Conservation (phyloP, 257 asterid genomes). For the Salvia rosmarinus region DNA sequence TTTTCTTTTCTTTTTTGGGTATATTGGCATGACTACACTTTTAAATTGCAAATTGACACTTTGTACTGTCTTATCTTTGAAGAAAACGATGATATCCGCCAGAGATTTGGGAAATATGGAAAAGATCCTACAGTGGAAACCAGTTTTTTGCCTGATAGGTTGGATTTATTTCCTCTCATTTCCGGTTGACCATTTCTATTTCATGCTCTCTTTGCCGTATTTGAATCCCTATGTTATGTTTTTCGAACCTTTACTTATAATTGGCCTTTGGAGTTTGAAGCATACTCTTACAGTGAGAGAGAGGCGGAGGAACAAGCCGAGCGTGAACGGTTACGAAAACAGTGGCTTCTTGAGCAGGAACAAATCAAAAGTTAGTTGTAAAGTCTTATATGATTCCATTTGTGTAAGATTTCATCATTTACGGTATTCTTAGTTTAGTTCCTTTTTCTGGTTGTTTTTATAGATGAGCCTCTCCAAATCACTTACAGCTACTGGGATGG, state of each 20-base stretch:
- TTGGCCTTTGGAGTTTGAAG: conserved; percentile 77
- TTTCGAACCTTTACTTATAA: conserved; percentile 50
- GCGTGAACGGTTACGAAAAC: conserved; percentile 91
- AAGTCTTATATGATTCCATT: conserved; percentile 21
- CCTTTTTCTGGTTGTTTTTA: conserved; percentile 31
- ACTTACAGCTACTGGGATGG: conserved; percentile 99
- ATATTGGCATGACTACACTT: not conserved
- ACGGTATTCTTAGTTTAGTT: conserved; percentile 31
- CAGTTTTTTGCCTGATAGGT: conserved; percentile 98
- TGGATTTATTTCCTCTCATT: conserved; percentile 35
- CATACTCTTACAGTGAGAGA: conserved; percentile 96
- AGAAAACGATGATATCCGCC: conserved; percentile 56
- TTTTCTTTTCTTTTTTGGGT: not conserved
- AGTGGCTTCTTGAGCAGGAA: conserved; percentile 89
- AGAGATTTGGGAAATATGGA: conserved; percentile 78
- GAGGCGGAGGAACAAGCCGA: conserved; percentile 99
- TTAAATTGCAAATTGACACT: conserved; percentile 9
- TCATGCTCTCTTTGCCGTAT: not conserved
- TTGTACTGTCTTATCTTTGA: conserved; percentile 30
- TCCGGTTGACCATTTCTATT: conserved; percentile 21
- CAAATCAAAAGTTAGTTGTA: conserved; percentile 72
- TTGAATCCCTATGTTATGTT: conserved; percentile 18
- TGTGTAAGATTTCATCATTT: conserved; percentile 21
- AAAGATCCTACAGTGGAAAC: conserved; percentile 99
- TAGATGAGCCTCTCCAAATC: conserved; percentile 92